phyloP scores from a whole-genome alignment of 2,329 filamentous ascomycete genomes.

The Torrubiella hemipterigena region DNA sequence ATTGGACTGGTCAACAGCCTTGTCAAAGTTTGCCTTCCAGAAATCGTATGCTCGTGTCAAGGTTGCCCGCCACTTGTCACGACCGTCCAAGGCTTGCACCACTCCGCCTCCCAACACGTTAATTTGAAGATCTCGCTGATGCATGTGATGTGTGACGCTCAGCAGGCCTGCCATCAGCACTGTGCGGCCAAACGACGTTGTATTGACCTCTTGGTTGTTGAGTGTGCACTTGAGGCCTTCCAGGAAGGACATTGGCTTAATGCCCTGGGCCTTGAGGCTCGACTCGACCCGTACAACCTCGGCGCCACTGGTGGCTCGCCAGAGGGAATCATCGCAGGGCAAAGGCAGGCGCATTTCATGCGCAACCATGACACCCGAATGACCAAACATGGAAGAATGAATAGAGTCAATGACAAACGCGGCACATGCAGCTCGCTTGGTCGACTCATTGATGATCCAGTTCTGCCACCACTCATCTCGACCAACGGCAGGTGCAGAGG shows the following conservation, averaged over 20 bases:
- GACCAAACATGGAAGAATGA: slow-evolving; percentile 95
- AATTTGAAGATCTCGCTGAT: slow-evolving; percentile 86
- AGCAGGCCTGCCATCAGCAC: slow-evolving; percentile 89
- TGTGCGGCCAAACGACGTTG: slow-evolving; percentile 85
- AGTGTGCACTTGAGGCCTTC: slow-evolving; percentile 85
- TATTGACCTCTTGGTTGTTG: slow-evolving; percentile 73
- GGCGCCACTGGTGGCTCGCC: slow-evolving; percentile 77
- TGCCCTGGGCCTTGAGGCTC: slow-evolving; percentile 65
- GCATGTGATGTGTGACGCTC: slow-evolving; percentile 96
- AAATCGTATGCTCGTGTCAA: slow-evolving; percentile 82
- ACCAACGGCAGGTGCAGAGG: slow-evolving; percentile 51
- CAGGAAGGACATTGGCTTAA: slow-evolving; percentile 77
- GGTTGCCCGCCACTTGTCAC: slow-evolving; percentile 82
- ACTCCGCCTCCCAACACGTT: slow-evolving; percentile 67
- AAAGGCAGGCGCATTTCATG: slow-evolving; percentile 87
- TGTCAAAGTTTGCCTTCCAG: slow-evolving; percentile 89
- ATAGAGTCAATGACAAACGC: slow-evolving; percentile 94
- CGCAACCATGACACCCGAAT: slow-evolving; percentile 92
- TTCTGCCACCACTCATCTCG: slow-evolving; percentile 89
- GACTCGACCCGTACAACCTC: slow-evolving; percentile 80
- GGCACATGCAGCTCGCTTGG: slow-evolving; percentile 77
- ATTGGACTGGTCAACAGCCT: slow-evolving; percentile 55
- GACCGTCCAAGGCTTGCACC: slow-evolving; percentile 66
- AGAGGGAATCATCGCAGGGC: slow-evolving; percentile 85
- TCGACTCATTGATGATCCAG: slow-evolving; percentile 92